Percentiles rank a stretch among this genome's conserved stretches.
Conservation (phyloP, 805 yeast species). For the Saccharomyces paradoxus region DNA sequence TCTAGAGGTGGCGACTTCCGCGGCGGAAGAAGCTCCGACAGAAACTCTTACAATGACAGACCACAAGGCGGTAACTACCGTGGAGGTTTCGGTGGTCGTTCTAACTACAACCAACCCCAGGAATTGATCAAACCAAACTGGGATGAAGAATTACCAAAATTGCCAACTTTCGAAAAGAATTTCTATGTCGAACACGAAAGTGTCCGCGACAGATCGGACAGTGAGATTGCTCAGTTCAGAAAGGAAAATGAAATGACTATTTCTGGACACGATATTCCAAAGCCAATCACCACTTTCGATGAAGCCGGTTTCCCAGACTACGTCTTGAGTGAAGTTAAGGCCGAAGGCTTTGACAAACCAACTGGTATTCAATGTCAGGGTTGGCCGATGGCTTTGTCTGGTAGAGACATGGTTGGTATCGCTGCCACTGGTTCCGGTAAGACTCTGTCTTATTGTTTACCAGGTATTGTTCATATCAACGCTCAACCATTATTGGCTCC, state of each 20-base stretch:
- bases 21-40: slow-evolving; percentile 33
- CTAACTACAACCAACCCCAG: slow-evolving; percentile 25
- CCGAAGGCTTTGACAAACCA: slow-evolving; percentile 88
- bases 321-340: slow-evolving; percentile 79
- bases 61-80: slow-evolving; percentile 31
- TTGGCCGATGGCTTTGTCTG: slow-evolving; percentile 99
- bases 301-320: slow-evolving; percentile 98
- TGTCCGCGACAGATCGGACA: slow-evolving; percentile 67
- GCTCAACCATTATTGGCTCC: slow-evolving; percentile 90
- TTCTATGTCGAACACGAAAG: slow-evolving; percentile 80
- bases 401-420: slow-evolving; percentile 98
- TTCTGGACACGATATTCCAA: slow-evolving; percentile 78
- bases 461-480: slow-evolving; percentile 93
- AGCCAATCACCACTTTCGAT: slow-evolving; percentile 86
- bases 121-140: slow-evolving; percentile 59
- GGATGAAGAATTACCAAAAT: slow-evolving; percentile 50
- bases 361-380: slow-evolving; percentile 98
- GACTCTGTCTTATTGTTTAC: slow-evolving; percentile 93
- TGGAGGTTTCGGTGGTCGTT: slow-evolving; percentile 33
- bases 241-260: slow-evolving; percentile 78
- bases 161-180: slow-evolving; percentile 91
- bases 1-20: slow-evolving; percentile 37
- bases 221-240: slow-evolving; percentile 71
- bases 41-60: slow-evolving; percentile 31
- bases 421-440: slow-evolving; percentile 99